These are phyloP conservation scores for Aspergillus sp. DNA, from an alignment of 2,329 filamentous ascomycete genomes.

Conservation along the genomic window DNA sequence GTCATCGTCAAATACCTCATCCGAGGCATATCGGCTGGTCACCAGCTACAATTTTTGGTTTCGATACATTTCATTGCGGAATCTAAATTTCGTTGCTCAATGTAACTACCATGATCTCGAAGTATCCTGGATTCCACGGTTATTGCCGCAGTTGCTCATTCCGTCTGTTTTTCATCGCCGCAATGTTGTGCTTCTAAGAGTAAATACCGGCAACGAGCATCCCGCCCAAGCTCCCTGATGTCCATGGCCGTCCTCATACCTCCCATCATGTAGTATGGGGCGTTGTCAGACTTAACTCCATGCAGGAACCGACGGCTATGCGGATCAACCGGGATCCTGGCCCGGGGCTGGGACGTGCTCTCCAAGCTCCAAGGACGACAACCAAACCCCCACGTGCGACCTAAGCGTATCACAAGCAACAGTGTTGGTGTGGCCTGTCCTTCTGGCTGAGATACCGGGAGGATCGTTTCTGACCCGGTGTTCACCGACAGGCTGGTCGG, in stretches of 20 bases:
- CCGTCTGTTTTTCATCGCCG: not conserved
- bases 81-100: not conserved
- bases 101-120: too few relatives aligned
- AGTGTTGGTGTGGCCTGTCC: not conserved
- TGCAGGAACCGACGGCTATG: conserved; percentile 8
- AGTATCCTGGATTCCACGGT: not conserved
- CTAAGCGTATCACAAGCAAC: conserved; percentile 7
- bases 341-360: not conserved
- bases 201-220: not conserved
- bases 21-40: not conserved
- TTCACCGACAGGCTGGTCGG: conserved; percentile 9
- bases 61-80: not conserved
- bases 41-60: not conserved
- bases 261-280: not conserved
- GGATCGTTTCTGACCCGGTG: not conserved
- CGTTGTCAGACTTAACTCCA: conserved; percentile 3
- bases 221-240: not conserved
- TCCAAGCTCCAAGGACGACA: not conserved
- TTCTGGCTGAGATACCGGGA: not conserved
- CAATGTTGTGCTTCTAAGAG: not conserved
- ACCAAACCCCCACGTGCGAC: conserved; percentile 1
- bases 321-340: conserved; percentile 3
- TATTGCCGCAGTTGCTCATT: not conserved
- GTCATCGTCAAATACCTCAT: not conserved
- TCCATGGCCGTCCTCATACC: not conserved